Evolutionary conservation across 2,329 filamentous ascomycete species (phyloP).

Genomic region (Colletotrichum sp.): DNA sequence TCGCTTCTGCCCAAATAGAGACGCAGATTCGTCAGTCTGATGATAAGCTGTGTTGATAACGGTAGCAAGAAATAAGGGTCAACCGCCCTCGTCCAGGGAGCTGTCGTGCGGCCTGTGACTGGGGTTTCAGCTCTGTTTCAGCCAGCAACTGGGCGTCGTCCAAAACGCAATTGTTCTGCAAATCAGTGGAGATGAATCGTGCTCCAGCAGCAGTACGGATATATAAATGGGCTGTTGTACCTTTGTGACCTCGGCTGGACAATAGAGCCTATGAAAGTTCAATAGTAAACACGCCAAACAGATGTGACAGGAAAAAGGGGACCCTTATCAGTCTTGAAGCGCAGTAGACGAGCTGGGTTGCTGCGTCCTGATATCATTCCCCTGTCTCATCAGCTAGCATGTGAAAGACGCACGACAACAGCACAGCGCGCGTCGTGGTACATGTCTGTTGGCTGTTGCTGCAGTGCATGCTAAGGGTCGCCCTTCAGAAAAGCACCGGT

Average conservation of each 20-base stretch:
- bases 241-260: neutral
- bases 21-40: neutral
- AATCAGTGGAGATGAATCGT: neutral
- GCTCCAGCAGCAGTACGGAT: neutral
- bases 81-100: neutral
- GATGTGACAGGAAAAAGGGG: neutral
- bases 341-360: neutral
- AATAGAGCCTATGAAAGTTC: fast-evolving
- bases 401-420: neutral
- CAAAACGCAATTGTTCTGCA: neutral
- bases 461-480: neutral
- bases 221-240: neutral
- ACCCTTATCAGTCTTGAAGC: neutral
- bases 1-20: neutral
- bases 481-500: neutral
- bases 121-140: constrained; percentile 20
- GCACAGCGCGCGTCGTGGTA: neutral
- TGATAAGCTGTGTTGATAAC: neutral
- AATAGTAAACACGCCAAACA: neutral
- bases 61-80: neutral
- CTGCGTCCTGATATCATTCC: neutral
- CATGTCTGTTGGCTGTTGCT: neutral
- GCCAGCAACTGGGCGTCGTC: neutral
- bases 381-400: neutral
- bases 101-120: neutral